A percentile compares a stretch with the other conserved stretches of the same genome.
Conservation (phyloP, 129 eudicot genomes). For the Oenanthe sinensis region DNA sequence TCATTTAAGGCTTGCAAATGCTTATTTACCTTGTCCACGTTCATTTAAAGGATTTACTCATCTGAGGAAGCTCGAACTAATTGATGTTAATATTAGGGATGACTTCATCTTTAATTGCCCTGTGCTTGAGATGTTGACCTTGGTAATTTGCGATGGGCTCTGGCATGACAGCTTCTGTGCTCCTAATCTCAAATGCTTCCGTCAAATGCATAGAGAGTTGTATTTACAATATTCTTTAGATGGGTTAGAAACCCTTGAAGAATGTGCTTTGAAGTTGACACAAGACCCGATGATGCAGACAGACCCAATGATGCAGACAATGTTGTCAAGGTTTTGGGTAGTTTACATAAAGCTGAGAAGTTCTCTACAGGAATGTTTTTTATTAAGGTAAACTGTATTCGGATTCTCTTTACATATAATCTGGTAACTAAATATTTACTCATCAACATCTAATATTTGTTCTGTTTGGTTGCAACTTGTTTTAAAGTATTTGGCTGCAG, state of each 20-base stretch:
- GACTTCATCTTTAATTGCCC: neutral
- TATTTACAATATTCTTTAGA: neutral
- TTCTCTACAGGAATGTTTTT: neutral
- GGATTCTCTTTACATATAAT: neutral
- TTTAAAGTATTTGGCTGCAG: neutral
- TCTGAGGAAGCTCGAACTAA: neutral
- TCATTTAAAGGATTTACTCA: neutral
- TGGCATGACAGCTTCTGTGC: neutral
- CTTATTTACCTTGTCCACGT: neutral
- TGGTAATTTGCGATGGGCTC: neutral
- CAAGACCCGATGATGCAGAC: neutral
- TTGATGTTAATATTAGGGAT: neutral
- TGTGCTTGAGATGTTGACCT: neutral
- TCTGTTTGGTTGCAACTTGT: neutral
- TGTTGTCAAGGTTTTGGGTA: neutral
- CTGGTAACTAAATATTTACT: neutral
- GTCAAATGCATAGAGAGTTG: neutral
- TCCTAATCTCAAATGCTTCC: neutral
- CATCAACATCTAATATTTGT: neutral
- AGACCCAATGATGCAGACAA: neutral
- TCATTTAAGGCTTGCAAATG: neutral
- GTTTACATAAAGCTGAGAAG: neutral
- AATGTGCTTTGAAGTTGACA: neutral
- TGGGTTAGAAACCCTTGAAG: neutral
- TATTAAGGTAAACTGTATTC: neutral